phyloP scores from a whole-genome alignment of 306 rosid species.

The Citrullus colocynthis region DNA sequence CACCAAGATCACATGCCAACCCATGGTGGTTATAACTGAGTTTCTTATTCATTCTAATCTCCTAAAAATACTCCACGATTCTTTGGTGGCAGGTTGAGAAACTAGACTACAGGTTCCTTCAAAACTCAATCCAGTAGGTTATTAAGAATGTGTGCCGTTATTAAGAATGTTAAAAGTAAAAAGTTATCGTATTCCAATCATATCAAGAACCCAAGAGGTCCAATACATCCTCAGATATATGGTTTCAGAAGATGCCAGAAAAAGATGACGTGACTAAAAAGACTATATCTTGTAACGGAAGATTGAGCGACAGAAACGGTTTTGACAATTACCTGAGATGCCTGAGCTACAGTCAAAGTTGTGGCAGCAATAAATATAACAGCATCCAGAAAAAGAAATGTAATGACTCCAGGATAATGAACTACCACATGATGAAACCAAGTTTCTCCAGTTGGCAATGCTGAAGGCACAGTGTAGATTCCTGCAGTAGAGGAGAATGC shows the following conservation, averaged over 20 bases:
- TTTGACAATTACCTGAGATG: slow-evolving; percentile 50
- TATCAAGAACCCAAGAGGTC: not conserved
- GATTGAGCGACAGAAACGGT: slow-evolving; percentile 3
- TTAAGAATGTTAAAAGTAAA: not conserved
- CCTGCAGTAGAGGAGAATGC: slow-evolving; percentile 41
- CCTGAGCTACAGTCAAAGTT: slow-evolving; percentile 56
- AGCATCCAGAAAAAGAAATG: slow-evolving; percentile 45
- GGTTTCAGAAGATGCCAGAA: not conserved
- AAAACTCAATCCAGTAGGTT: not conserved
- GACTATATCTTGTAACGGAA: not conserved
- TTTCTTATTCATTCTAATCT: not conserved
- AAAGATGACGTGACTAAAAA: not conserved
- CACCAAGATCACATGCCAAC: not conserved
- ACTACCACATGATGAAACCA: slow-evolving; percentile 49
- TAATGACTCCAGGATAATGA: slow-evolving; percentile 49
- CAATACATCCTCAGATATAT: not conserved
- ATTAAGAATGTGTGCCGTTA: not conserved
- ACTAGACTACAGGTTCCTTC: not conserved
- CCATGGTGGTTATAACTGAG: not conserved
- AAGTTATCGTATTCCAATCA: not conserved
- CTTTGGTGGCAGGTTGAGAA: not conserved
- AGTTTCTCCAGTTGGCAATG: slow-evolving; percentile 39
- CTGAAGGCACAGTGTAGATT: slow-evolving; percentile 37
- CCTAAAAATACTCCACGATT: not conserved
- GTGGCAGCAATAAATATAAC: slow-evolving; percentile 30